phyloP scores from a whole-genome alignment of 441 rosid genomes.

The Theobroma grandiflorum region DNA sequence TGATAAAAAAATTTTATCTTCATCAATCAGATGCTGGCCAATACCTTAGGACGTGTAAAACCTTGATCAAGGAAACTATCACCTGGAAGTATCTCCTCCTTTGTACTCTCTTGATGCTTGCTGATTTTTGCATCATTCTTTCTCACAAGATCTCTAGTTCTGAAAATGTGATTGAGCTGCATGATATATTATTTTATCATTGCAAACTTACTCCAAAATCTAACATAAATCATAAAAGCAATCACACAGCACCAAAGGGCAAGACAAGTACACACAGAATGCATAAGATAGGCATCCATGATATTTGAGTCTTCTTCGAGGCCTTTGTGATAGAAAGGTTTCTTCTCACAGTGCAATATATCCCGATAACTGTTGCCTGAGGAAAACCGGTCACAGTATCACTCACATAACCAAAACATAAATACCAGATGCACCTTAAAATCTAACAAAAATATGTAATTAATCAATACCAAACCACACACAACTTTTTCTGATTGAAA shows the following conservation, averaged over 20 bases:
- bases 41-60: constrained; percentile 97
- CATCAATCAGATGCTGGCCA: constrained; percentile 9
- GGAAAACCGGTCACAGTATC: constrained; percentile 25
- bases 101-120: constrained; percentile 58
- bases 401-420: constrained; percentile 31
- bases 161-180: constrained; percentile 95
- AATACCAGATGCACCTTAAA: constrained; percentile 5
- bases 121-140: constrained; percentile 78
- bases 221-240: constrained; percentile 23
- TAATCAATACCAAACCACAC: background rate
- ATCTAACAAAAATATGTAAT: constrained; percentile 1
- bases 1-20: background rate
- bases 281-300: constrained; percentile 89
- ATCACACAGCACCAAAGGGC: constrained; percentile 26
- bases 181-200: constrained; percentile 40
- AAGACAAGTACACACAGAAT: constrained; percentile 62
- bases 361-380: constrained; percentile 85
- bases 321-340: constrained; percentile 82
- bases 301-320: constrained; percentile 77
- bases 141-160: constrained; percentile 74
- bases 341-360: constrained; percentile 86
- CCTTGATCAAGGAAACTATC: constrained; percentile 87
- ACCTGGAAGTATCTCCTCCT: constrained; percentile 57
- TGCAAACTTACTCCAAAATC: constrained; percentile 25
- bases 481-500: background rate